Evolutionary conservation across 495 filamentous ascomycete species (phyloP), one percentile per base, ranked within the genome.

Genomic region (Daldinia concentrica): DNA sequence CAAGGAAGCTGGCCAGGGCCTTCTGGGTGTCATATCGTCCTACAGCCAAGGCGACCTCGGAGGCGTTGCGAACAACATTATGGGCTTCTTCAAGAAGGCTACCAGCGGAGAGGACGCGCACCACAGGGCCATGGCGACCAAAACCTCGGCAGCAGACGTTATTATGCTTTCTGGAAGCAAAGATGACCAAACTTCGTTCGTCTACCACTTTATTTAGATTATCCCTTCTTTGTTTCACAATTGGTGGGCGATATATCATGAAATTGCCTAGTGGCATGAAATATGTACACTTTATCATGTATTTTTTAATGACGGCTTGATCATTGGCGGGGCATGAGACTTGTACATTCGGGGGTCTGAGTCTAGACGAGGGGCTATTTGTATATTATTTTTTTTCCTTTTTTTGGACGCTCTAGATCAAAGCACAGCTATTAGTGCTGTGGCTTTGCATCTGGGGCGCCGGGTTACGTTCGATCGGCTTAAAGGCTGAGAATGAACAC

Each of bases 141-240:
- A 97, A 83, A 98, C 95, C 12, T 95, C 91, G 55, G 90, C 93
- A 11, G 95, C 95, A 29, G 95, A 99, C 83, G 95, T 99, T 29
- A 87, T 99, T 78, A 98, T 98, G 93, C 96, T 94, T 89, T 95
- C 92, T 45, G 95, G 95, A 32, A 96, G 92, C 82, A 98, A 98
- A 79, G 95, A 99, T 79, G 89, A 90, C 62, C 95, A 99, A 82
- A 99, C 95, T 69, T 94, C 92, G 91, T 93, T 84, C 80, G 91
- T 90, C 79, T 80, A 79, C 77, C 79, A 78, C 73, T 78, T 82
- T 24, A 29, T 54, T 29, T 54, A 29, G 12, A 54, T 30, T 30
- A 29, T 24, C 79, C 78, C 73, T 78, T 81, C 75, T 65, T 19
- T 55, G 66, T 68, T 54, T 43, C 59, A 58, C 68, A 45, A 24